phyloP scores from a whole-genome alignment of 768 basidiomycete genomes.

The Suillus brevipes region DNA sequence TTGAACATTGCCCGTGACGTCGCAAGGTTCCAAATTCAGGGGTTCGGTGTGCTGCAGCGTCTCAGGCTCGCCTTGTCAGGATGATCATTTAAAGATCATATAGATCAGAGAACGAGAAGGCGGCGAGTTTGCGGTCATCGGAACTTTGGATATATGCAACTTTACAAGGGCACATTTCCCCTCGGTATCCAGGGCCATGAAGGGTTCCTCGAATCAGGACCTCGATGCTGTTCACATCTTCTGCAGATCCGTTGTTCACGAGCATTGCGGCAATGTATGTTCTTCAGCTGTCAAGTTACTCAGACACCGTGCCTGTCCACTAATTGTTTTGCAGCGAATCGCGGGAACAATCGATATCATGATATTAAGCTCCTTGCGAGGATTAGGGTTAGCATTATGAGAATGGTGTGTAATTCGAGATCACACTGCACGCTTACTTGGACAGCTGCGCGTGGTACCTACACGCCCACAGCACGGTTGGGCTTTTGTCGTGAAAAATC shows the following conservation, averaged over 20 bases:
- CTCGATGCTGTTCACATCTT: not conserved
- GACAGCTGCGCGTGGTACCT: not conserved
- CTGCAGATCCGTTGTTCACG: not conserved
- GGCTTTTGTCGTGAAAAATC: not conserved
- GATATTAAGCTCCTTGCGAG: not conserved
- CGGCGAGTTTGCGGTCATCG: not conserved
- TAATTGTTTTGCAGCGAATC: not conserved
- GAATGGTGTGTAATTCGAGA: not conserved
- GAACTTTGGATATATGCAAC: not conserved
- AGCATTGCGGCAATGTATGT: not conserved
- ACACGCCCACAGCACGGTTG: not conserved
- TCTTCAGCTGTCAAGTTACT: not conserved
- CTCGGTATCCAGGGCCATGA: not conserved
- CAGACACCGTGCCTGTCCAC: not conserved
- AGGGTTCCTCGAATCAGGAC: too few relatives aligned
- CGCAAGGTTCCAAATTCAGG: not conserved
- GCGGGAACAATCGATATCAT: not conserved
- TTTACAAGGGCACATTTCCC: not conserved
- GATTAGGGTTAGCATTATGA: not conserved
- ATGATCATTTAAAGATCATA: too few relatives aligned
- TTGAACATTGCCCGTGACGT: too few relatives aligned
- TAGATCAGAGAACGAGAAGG: not conserved
- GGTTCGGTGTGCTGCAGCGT: not conserved
- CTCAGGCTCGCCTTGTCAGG: not conserved
- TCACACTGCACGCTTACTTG: fast-evolving